Base-by-base conservation (phyloP, 805 yeast genomes). In the Metschnikowia lochheadii region DNA sequence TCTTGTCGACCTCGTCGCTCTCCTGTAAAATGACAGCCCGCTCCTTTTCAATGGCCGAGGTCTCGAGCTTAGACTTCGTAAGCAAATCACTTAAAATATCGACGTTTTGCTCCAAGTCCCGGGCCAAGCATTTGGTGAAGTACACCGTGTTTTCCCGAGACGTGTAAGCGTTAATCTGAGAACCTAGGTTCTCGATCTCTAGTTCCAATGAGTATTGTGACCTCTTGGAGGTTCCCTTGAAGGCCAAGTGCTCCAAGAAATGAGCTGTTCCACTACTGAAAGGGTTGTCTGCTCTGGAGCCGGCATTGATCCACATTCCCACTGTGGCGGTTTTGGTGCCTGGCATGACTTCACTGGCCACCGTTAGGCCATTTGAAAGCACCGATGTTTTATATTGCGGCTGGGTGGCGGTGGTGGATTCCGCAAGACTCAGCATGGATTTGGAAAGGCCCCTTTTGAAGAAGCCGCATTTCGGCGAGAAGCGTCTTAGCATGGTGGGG, bases 221-320 rank as follows among this genome's bases (percentile, higher is more conserved):
- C 66, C 99, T 80, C 50, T 77, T 78, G 48, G 77, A 69, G 13
- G 99, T 94, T 21, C 99, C 99, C 67, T 94, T 94, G 76, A 94
- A 94, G 8, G 98, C 96, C 63, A 94, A 76, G 70, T 94, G 99
- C 69, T 94, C 99, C 51, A 94, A 73, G 66, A 94, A 94, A 71
- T 94, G 99, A 0, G 99, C 99, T 6, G 98, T 91, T 44, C 99
- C 99, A 47, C 82, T 77, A 60, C 90, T 90, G 63, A 78, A 78
- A 62, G 87, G 82, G 61, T 83, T 85, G 69, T 94, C 99, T 3
- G 98, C 98, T 55, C 99, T 79, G 3, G 97, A 91, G 2, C 99
- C 99, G 38, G 99, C 97, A 70, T 94, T 97, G 54, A 94, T 90
- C 92, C 97, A 95, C 49, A 94, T 92, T 2, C 98, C 99, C 13